Evolutionary conservation across 164 flowering plant species (phyloP).

Genomic region (Malania oleifera): DNA sequence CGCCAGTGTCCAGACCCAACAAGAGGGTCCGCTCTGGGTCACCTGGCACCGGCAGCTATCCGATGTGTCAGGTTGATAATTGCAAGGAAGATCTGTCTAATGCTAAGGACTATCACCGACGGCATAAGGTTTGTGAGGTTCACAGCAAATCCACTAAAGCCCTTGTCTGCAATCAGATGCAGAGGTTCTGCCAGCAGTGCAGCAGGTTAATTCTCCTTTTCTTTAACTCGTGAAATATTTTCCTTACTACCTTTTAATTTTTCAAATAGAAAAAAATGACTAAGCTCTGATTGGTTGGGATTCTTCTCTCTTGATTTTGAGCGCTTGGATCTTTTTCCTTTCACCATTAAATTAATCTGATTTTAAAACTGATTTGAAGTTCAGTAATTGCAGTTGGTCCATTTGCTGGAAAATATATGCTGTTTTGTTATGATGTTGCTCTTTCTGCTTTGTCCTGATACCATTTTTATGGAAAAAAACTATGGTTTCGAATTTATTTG

Average conservation of each 20-base stretch:
- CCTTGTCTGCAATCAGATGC: conserved; percentile 73
- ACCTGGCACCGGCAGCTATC: conserved; percentile 45
- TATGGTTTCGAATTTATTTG: no score
- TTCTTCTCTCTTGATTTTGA: background rate
- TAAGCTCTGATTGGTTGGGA: background rate
- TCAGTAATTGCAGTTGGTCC: background rate
- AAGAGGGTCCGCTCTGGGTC: conserved; percentile 77
- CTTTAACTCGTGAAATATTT: background rate
- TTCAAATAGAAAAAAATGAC: no score
- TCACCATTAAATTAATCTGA: no score
- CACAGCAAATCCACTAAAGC: conserved; percentile 82
- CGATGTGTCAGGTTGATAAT: conserved; percentile 85
- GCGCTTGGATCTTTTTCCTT: no score
- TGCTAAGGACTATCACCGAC: conserved; percentile 84
- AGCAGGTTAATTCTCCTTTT: conserved; percentile 51
- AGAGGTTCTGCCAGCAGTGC: conserved; percentile 95
- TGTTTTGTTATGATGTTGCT: no score
- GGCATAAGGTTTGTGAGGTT: conserved; percentile 83
- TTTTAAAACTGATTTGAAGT: conserved; percentile 1
- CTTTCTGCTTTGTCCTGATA: no score
- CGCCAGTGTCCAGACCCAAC: conserved; percentile 35
- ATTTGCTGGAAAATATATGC: background rate
- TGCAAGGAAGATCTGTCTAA: conserved; percentile 67
- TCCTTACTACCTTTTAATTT: background rate
- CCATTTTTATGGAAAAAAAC: no score